Conservation (phyloP, 2,329 filamentous ascomycete species). For the Verruconis gallopava region DNA sequence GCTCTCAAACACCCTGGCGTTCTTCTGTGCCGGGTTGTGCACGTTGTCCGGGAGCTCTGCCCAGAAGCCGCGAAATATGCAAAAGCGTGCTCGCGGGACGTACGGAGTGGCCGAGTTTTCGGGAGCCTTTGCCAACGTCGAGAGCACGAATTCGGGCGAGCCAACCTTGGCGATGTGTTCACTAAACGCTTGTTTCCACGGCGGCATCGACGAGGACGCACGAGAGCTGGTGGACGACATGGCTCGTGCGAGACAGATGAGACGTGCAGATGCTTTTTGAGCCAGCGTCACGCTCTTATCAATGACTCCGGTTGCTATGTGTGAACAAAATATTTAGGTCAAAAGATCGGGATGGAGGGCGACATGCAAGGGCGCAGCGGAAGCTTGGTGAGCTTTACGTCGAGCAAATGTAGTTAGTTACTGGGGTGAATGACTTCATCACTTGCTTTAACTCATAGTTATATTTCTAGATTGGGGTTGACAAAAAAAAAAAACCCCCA, state of each 20-base stretch:
- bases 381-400: too few relatives aligned
- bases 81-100: slow-evolving; percentile 54
- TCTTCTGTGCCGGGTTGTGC: slow-evolving; percentile 58
- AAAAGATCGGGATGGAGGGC: too few relatives aligned
- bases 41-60: slow-evolving; percentile 57
- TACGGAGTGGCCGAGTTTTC: slow-evolving; percentile 19
- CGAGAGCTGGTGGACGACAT: slow-evolving; percentile 33
- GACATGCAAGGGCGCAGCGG: too few relatives aligned
- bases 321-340: too few relatives aligned
- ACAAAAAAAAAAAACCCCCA: too few relatives aligned
- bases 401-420: too few relatives aligned
- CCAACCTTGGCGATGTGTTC: slow-evolving; percentile 36
- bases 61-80: slow-evolving; percentile 80
- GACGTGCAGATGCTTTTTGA: slow-evolving; percentile 23
- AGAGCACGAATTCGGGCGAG: slow-evolving; percentile 37
- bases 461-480: too few relatives aligned
- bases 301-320: too few relatives aligned
- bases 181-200: slow-evolving; percentile 39
- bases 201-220: slow-evolving; percentile 24
- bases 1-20: slow-evolving; percentile 57
- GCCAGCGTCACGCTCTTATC: slow-evolving; percentile 26
- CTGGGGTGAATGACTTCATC: too few relatives aligned
- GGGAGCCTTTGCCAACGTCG: slow-evolving; percentile 34
- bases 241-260: slow-evolving; percentile 28
- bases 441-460: too few relatives aligned